Evolutionary conservation across 768 basidiomycete species (phyloP).

Genomic region (Mycena vitilis): DNA sequence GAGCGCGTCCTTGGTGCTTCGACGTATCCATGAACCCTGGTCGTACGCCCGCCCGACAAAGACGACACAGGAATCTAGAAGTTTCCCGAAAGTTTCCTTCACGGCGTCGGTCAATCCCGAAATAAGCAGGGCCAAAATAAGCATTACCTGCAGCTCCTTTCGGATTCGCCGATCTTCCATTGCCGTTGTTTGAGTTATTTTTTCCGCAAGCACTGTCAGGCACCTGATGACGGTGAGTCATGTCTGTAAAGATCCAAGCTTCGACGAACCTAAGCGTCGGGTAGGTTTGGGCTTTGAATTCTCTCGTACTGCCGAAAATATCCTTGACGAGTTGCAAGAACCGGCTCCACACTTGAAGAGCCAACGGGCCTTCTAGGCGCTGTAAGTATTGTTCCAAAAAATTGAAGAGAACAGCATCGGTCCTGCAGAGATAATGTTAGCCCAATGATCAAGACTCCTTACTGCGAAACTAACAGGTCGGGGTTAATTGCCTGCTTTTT

Average conservation of each 20-base stretch:
- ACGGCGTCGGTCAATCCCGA: constrained; percentile 10
- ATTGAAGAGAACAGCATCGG: constrained; percentile 77
- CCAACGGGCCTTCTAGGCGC: constrained; percentile 89
- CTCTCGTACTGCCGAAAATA: constrained; percentile 69
- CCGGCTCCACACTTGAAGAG: constrained; percentile 91
- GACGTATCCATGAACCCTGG: constrained; percentile 83
- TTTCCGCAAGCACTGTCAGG: constrained; percentile 81
- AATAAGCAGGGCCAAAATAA: not conserved
- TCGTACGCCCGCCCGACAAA: constrained; percentile 82
- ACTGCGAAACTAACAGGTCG: constrained; percentile 65
- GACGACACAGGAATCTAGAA: constrained; percentile 82
- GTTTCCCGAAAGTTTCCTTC: constrained; percentile 86
- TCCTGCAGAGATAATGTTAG: constrained; percentile 53
- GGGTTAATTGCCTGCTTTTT: constrained; percentile 72
- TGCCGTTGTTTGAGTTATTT: constrained; percentile 88
- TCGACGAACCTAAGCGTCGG: constrained; percentile 73
- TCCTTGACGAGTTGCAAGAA: constrained; percentile 85
- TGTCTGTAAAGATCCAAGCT: constrained; percentile 7
- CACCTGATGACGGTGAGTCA: constrained; percentile 60
- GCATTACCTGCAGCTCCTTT: constrained; percentile 84
- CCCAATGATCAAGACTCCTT: too few species aligned
- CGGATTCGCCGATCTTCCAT: constrained; percentile 90
- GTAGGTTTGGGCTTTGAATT: constrained; percentile 79
- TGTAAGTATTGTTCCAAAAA: constrained; percentile 90
- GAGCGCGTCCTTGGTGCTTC: constrained; percentile 71